Conservation (phyloP, 257 asterid species). For the Craterostigma plantagineum region DNA sequence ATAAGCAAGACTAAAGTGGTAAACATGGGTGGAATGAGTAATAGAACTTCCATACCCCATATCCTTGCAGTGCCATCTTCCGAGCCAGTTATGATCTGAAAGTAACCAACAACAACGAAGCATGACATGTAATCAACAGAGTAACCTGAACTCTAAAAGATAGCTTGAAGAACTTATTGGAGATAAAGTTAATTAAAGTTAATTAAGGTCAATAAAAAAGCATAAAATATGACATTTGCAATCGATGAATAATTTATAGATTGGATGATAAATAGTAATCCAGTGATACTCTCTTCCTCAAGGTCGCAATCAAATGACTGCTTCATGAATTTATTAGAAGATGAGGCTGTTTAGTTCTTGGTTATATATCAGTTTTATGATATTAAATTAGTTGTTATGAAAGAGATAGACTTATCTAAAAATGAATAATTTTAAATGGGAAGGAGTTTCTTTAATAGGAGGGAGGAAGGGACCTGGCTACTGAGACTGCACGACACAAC, state of each 20-base stretch:
- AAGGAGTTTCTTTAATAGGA: background rate
- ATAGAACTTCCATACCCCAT: constrained; percentile 47
- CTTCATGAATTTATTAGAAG: too few species aligned
- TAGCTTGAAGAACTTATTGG: background rate
- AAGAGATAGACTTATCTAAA: background rate
- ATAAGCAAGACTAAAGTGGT: constrained; percentile 2
- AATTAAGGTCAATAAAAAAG: constrained; percentile 4
- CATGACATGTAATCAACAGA: background rate
- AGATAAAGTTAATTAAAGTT: constrained; percentile 1
- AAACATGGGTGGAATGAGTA: constrained; percentile 5
- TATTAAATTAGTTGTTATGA: too few species aligned
- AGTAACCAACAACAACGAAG: constrained; percentile 5
- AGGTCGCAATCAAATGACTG: too few species aligned
- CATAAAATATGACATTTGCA: background rate
- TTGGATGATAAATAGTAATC: background rate
- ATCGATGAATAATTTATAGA: background rate
- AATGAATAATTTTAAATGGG: constrained; percentile 1
- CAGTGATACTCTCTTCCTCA: too few species aligned
- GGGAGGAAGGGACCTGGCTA: constrained; percentile 40
- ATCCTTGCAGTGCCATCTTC: constrained; percentile 90
- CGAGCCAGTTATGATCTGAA: constrained; percentile 92
- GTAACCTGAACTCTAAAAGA: too few species aligned
- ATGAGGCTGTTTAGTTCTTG: too few species aligned
- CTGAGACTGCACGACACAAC: constrained; percentile 45
- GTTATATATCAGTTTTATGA: too few species aligned